Percentiles rank a stretch among this genome's conserved stretches.
These are phyloP conservation scores for Primulina huaijiensis DNA, from an alignment of 257 asterid species.

Conservation along the genomic window DNA sequence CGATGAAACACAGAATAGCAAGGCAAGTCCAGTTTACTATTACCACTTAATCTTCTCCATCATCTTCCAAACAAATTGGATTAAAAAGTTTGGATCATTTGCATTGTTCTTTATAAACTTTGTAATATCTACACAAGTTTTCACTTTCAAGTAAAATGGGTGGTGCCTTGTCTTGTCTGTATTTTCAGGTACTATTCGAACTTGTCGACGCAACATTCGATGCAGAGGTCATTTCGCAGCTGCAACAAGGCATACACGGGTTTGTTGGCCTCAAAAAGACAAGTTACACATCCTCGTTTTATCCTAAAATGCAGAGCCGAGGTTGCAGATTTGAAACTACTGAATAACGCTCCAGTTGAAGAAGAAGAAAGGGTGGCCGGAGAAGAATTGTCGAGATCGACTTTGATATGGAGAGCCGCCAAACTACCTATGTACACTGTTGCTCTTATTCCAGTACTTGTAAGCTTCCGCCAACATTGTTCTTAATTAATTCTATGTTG, in stretches of 20 bases:
- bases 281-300: not conserved
- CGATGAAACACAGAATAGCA: too few relatives aligned
- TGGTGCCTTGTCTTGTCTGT: not conserved
- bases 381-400: slow-evolving; percentile 24
- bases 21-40: not conserved
- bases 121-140: too few relatives aligned
- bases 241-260: not conserved
- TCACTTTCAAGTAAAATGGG: too few relatives aligned
- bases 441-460: slow-evolving; percentile 40
- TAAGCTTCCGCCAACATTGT: slow-evolving; percentile 27
- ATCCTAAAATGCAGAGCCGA: slow-evolving; percentile 21
- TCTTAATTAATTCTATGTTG: not conserved
- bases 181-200: not conserved
- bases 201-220: not conserved
- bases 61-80: not conserved
- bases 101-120: too few relatives aligned
- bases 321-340: not conserved
- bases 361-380: not conserved
- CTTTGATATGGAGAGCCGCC: slow-evolving; percentile 45
- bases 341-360: not conserved
- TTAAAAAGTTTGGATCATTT: too few relatives aligned
- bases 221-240: slow-evolving; percentile 12
- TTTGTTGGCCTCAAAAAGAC: not conserved
- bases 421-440: slow-evolving; percentile 52
- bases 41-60: too few relatives aligned